Evolutionary conservation across 805 yeast genomes (phyloP).

Genomic region (Candida lessepsii): DNA sequence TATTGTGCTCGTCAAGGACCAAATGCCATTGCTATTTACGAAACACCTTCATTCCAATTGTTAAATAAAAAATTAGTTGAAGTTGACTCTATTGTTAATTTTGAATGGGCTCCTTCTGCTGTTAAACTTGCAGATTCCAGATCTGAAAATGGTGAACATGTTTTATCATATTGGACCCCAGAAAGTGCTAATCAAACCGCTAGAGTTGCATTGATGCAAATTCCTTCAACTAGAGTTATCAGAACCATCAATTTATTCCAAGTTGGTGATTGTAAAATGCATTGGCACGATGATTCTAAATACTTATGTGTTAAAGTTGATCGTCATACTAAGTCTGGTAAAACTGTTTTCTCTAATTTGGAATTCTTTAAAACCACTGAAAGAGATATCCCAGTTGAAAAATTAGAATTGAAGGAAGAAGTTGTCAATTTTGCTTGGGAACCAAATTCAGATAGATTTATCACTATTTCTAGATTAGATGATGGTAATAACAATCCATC

Average conservation of each 20-base stretch:
- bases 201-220: slow-evolving; percentile 84
- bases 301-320: slow-evolving; percentile 91
- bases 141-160: slow-evolving; percentile 55
- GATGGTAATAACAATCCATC: slow-evolving; percentile 60
- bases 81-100: slow-evolving; percentile 82
- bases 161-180: slow-evolving; percentile 95
- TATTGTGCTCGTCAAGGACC: slow-evolving; percentile 96
- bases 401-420: slow-evolving; percentile 86
- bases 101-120: slow-evolving; percentile 92
- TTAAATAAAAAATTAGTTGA: slow-evolving; percentile 83
- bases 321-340: slow-evolving; percentile 93
- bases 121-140: slow-evolving; percentile 61
- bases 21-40: slow-evolving; percentile 88
- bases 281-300: slow-evolving; percentile 90
- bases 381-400: slow-evolving; percentile 91
- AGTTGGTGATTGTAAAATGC: slow-evolving; percentile 84
- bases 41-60: slow-evolving; percentile 71
- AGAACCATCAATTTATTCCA: slow-evolving; percentile 94
- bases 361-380: slow-evolving; percentile 88
- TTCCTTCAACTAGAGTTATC: slow-evolving; percentile 76
- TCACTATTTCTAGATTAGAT: slow-evolving; percentile 66
- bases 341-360: slow-evolving; percentile 85
- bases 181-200: slow-evolving; percentile 91
- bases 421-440: slow-evolving; percentile 94
- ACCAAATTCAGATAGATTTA: slow-evolving; percentile 86